Evolutionary conservation across 2,329 filamentous ascomycete genomes (phyloP).

Genomic region (Neonectria sp.): DNA sequence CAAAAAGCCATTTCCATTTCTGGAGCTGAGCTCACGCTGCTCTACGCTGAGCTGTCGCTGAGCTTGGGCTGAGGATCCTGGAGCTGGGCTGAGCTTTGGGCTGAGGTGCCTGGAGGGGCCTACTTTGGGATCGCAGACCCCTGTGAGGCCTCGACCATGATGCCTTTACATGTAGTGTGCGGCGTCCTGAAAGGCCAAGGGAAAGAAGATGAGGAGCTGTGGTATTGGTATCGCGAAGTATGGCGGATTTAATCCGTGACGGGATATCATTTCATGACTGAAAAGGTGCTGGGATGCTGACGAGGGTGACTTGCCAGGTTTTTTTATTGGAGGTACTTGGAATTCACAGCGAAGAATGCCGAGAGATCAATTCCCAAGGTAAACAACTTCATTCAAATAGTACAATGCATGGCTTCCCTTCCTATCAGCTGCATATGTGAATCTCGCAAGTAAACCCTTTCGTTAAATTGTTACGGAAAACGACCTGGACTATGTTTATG

Average conservation of each 20-base stretch:
- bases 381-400: slow-evolving; percentile 1
- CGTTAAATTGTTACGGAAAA: neutral
- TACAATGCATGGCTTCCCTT: slow-evolving; percentile 1
- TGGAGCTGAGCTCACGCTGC: no score
- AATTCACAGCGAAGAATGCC: slow-evolving; percentile 2
- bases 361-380: neutral
- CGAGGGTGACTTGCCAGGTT: slow-evolving; percentile 1
- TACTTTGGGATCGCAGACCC: no score
- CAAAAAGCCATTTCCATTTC: no score
- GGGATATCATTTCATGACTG: slow-evolving; percentile 1
- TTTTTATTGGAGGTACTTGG: neutral
- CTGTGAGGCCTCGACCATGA: no score
- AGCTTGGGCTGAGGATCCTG: no score
- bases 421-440: neutral
- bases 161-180: slow-evolving; percentile 1
- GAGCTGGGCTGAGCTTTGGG: no score
- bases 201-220: slow-evolving; percentile 1
- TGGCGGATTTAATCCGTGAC: slow-evolving; percentile 1
- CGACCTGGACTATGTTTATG: slow-evolving; percentile 2
- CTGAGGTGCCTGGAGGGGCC: no score
- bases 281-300: slow-evolving; percentile 1
- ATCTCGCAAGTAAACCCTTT: neutral
- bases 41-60: no score
- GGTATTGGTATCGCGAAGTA: slow-evolving; percentile 2
- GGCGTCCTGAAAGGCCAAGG: slow-evolving; percentile 1